Evolutionary conservation across 139 green algal genomes (phyloP).

Genomic region (Gonium pectorale): DNA sequence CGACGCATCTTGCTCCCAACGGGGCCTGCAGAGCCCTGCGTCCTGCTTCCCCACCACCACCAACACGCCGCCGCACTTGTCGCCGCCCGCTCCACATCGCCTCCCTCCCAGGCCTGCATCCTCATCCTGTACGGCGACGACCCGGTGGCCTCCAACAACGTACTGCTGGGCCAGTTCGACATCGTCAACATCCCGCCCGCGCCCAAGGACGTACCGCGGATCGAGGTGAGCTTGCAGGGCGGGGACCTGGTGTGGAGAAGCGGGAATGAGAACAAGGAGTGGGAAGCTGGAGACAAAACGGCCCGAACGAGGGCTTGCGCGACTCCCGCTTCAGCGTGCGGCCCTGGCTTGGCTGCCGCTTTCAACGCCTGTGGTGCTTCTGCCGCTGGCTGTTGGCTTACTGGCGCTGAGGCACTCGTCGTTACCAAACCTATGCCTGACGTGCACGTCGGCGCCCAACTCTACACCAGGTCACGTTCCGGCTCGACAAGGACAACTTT

Average conservation of each 20-base stretch:
- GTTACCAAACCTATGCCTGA: neutral
- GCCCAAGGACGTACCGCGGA: constrained; percentile 66
- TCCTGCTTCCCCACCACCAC: neutral
- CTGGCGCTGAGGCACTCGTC: too few relatives aligned
- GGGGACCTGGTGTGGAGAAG: too few relatives aligned
- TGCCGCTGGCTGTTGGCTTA: too few relatives aligned
- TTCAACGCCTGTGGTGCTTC: too few relatives aligned
- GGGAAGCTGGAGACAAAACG: too few relatives aligned
- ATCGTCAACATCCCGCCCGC: constrained; percentile 70
- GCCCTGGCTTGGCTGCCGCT: too few relatives aligned
- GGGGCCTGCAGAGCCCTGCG: neutral
- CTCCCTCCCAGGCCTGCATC: constrained; percentile 54
- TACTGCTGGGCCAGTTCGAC: constrained; percentile 72
- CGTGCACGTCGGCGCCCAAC: neutral
- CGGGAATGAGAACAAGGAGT: too few relatives aligned
- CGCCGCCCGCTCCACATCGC: neutral
- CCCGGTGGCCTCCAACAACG: constrained; percentile 66
- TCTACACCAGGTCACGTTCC: constrained; percentile 51
- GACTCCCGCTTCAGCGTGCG: too few relatives aligned
- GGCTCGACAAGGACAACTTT: constrained; percentile 38
- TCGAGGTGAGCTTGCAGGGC: constrained; percentile 61
- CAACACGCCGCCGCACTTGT: neutral
- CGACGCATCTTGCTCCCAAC: too few relatives aligned
- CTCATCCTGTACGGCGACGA: constrained; percentile 66
- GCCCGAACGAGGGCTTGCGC: too few relatives aligned